Percentiles rank a stretch among this genome's conserved stretches.
These are phyloP conservation scores for Wilhelminamyces savonicus DNA, from an alignment of 805 yeast species.

Conservation along the genomic window DNA sequence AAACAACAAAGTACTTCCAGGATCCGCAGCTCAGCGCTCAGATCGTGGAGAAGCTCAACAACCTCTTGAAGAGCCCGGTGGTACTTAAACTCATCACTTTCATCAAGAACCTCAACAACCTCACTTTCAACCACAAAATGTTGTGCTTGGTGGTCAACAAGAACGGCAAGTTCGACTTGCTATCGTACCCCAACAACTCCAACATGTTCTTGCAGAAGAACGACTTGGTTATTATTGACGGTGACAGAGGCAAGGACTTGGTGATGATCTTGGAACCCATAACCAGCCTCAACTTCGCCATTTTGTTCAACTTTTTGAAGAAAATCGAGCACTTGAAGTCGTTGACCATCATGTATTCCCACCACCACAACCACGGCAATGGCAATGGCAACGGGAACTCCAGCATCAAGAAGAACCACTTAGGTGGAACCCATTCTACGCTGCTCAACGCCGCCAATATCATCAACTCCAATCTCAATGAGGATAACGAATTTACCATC, in stretches of 20 bases:
- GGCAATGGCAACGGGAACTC: slow-evolving; percentile 10
- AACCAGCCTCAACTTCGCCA: slow-evolving; percentile 57
- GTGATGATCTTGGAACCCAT: slow-evolving; percentile 67
- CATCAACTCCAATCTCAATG: slow-evolving; percentile 36
- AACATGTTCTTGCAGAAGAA: slow-evolving; percentile 51
- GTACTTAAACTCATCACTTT: slow-evolving; percentile 28
- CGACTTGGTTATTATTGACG: slow-evolving; percentile 74
- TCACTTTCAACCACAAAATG: slow-evolving; percentile 34
- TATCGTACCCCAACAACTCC: slow-evolving; percentile 60
- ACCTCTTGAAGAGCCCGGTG: slow-evolving; percentile 19
- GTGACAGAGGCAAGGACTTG: slow-evolving; percentile 78
- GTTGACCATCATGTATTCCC: slow-evolving; percentile 30
- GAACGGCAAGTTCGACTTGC: slow-evolving; percentile 63
- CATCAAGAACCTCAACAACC: slow-evolving; percentile 34
- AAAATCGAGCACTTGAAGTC: slow-evolving; percentile 64
- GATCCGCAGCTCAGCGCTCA: slow-evolving; percentile 18
- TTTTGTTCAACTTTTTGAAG: slow-evolving; percentile 66
- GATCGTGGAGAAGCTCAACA: slow-evolving; percentile 20
- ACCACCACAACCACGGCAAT: too few species aligned
- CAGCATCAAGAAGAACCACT: slow-evolving; percentile 14
- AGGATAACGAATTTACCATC: slow-evolving; percentile 58
- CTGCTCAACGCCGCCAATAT: slow-evolving; percentile 27
- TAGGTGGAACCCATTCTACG: slow-evolving; percentile 36
- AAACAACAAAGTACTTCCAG: slow-evolving; percentile 51
- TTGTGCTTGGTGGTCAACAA: slow-evolving; percentile 50